A percentile compares a stretch with the other conserved stretches of the same genome.
phyloP scores from a whole-genome alignment of 148 eudicot species.

The Limonium bicolor region DNA sequence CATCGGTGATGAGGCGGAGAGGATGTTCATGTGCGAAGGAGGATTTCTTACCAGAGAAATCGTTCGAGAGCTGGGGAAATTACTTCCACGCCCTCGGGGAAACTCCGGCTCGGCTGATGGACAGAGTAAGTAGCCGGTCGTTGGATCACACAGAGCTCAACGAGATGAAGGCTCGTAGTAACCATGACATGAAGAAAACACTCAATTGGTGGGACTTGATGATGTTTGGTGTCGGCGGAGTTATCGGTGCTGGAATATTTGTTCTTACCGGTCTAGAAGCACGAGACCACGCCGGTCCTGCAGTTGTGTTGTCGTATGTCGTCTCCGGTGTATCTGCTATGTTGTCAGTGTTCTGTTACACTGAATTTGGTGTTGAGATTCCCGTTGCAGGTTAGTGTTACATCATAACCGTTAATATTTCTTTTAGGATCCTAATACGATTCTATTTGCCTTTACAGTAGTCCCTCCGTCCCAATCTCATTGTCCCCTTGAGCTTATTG shows the following conservation, averaged over 20 bases:
- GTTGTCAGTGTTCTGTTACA: constrained; percentile 78
- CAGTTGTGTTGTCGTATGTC: constrained; percentile 47
- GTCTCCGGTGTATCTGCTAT: constrained; percentile 64
- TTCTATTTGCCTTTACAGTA: too few species aligned
- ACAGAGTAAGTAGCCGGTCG: constrained; percentile 47
- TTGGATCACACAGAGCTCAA: constrained; percentile 35
- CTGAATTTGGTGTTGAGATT: constrained; percentile 69
- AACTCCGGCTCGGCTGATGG: constrained; percentile 27
- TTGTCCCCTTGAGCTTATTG: too few species aligned
- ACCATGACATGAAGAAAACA: constrained; percentile 46
- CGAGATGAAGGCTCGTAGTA: constrained; percentile 30
- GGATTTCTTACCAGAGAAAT: constrained; percentile 62
- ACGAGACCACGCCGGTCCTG: constrained; percentile 44
- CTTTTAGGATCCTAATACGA: too few species aligned
- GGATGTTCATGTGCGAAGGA: constrained; percentile 30
- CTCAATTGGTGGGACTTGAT: constrained; percentile 79
- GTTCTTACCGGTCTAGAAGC: constrained; percentile 77
- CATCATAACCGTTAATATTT: too few species aligned
- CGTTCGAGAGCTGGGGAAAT: constrained; percentile 43
- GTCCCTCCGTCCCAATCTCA: too few species aligned
- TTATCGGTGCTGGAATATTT: constrained; percentile 74
- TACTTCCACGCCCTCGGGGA: constrained; percentile 31
- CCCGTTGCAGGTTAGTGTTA: constrained; percentile 33
- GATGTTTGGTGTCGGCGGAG: constrained; percentile 78
- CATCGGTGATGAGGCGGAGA: too few species aligned